Evolutionary conservation across 108 stramenopile genomes (phyloP).

Genomic region (Pelagomonas calceolata): DNA sequence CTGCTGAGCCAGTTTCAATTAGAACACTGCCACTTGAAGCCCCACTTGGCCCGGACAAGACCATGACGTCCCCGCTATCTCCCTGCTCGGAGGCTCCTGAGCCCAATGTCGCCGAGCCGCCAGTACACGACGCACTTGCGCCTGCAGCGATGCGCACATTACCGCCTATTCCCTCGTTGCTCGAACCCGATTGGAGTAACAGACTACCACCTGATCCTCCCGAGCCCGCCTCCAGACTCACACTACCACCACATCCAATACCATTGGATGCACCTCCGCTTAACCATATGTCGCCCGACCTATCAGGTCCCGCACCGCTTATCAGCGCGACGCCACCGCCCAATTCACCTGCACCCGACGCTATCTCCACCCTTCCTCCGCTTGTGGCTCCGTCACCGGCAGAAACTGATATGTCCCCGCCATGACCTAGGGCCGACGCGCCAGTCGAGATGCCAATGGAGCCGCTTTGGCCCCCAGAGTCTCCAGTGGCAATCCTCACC

Average conservation of each 20-base stretch:
- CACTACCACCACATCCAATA: conserved; percentile 2
- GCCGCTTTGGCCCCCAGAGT: neutral
- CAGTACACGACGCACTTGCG: neutral
- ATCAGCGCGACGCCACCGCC: neutral
- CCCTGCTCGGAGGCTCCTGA: neutral
- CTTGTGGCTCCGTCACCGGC: neutral
- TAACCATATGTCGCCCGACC: neutral
- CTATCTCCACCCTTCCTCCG: conserved; percentile 1
- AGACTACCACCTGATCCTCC: neutral
- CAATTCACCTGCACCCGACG: neutral
- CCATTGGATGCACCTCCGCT: neutral
- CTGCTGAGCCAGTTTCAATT: neutral
- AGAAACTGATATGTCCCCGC: neutral
- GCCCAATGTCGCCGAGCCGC: conserved; percentile 3
- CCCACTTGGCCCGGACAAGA: neutral
- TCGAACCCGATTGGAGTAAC: neutral
- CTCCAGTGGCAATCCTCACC: neutral
- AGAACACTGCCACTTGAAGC: neutral
- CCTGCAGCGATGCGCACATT: neutral
- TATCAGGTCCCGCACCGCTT: neutral
- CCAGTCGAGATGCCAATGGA: neutral
- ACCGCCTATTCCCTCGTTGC: neutral
- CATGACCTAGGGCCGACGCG: neutral
- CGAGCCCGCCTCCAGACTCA: neutral
- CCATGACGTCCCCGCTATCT: neutral